Conservation (phyloP, 306 rosid species). For the Quercus agrifolia region DNA sequence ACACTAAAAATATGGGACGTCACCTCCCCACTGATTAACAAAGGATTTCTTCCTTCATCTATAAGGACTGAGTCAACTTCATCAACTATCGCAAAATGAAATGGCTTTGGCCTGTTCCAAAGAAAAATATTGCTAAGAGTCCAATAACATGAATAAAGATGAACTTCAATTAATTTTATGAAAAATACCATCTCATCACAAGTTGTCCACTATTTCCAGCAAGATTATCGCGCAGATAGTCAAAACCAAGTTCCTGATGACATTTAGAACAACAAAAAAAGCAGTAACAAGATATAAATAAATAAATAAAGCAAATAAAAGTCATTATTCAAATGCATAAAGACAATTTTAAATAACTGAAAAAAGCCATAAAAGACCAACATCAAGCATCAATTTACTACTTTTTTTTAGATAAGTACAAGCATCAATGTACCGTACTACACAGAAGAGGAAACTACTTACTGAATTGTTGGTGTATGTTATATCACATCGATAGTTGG, state of each 20-base stretch:
- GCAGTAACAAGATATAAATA: background rate
- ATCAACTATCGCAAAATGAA: conserved; percentile 96
- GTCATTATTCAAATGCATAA: background rate
- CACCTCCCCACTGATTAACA: conserved; percentile 97
- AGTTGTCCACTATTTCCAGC: conserved; percentile 79
- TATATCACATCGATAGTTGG: conserved; percentile 80
- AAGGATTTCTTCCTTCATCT: conserved; percentile 96
- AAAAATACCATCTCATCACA: conserved; percentile 92
- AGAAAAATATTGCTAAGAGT: conserved; percentile 18
- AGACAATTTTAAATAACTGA: background rate
- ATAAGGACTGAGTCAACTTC: conserved; percentile 97
- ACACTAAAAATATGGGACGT: conserved; percentile 5
- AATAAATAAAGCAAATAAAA: conserved; percentile 15
- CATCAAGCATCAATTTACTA: conserved; percentile 1
- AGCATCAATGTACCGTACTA: background rate
- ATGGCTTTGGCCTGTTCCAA: conserved; percentile 85
- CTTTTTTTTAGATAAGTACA: background rate
- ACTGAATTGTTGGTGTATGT: conserved; percentile 95
- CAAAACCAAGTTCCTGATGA: conserved; percentile 92
- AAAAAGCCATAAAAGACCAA: background rate
- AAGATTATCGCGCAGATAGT: conserved; percentile 94
- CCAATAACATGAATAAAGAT: background rate
- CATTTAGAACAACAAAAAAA: conserved; percentile 18
- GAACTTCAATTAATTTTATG: conserved; percentile 19
- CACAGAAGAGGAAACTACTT: conserved; percentile 28